Percentiles rank a stretch among this genome's conserved stretches.
Conservation (phyloP, 2,329 filamentous ascomycete genomes). For the Cercospora brassicicola region DNA sequence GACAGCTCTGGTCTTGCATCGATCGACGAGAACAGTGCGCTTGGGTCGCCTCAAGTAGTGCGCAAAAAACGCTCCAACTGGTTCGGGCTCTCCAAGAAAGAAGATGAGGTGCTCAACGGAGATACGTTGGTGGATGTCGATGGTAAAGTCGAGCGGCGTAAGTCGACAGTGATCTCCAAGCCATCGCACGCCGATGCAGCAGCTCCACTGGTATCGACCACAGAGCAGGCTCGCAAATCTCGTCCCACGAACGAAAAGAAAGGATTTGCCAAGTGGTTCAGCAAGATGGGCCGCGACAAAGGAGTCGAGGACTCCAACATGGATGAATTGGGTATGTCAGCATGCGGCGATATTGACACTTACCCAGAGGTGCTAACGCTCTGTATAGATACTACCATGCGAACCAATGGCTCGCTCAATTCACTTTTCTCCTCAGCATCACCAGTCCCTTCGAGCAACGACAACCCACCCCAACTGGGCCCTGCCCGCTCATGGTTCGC, state of each 20-base stretch:
- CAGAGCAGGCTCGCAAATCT: constrained; percentile 48
- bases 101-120: constrained; percentile 19
- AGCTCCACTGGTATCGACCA: constrained; percentile 40
- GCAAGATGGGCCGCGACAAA: constrained; percentile 48
- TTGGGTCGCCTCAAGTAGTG: constrained; percentile 29
- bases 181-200: constrained; percentile 33
- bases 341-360: background rate
- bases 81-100: constrained; percentile 43
- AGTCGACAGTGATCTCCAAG: constrained; percentile 34
- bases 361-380: background rate
- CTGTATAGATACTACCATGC: constrained; percentile 29
- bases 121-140: constrained; percentile 9
- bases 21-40: constrained; percentile 34
- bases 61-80: constrained; percentile 50
- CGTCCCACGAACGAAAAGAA: constrained; percentile 42
- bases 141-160: constrained; percentile 23
- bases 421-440: constrained; percentile 38
- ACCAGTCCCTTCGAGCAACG: constrained; percentile 52
- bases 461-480: constrained; percentile 43
- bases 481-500: constrained; percentile 77
- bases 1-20: constrained; percentile 29
- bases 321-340: constrained; percentile 24
- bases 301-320: constrained; percentile 24
- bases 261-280: constrained; percentile 55
- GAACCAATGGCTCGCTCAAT: constrained; percentile 30